Evolutionary conservation across 108 stramenopile species (phyloP), one percentile per base, ranked within the genome.

Genomic region (Fragilaria radians): DNA sequence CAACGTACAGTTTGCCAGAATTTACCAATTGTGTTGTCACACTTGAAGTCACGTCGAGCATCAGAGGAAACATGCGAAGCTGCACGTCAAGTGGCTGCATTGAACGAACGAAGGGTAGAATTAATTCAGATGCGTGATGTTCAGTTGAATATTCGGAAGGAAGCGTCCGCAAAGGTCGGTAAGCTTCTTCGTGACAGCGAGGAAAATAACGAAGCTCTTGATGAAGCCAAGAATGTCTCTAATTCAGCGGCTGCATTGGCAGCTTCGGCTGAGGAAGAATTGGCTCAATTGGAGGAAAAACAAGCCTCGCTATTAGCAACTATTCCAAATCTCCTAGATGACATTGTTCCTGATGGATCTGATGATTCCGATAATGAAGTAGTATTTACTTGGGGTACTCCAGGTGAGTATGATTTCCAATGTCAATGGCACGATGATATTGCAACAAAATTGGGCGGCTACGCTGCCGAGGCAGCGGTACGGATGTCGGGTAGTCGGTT

Each of bases 401-500:
- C 78, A 32, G 49, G 65, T 0, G 72, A 68, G 1, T 65, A 89
- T 23, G 71, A 79, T 33, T 88, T 91, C 65, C 68, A 71, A 59
- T 89, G 92, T 19, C 61, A 84, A 24, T 98, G 97, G 97, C 97
- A 98, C 58, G 97, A 98, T 62, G 97, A 98, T 66, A 74, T 98
- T 18, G 97, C 95, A 3, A 62, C 61, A 29, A 74, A 73, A 25
- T 74, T 98, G 32, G 78, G 81, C 30, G 94, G 97, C 1, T 95
- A 86, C 76, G 73, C 87, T 32, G 57, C 86, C 17, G 89, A 95
- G 46, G 83, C 79, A 0, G 95, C 95, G 25, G 93, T 94, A 21
- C 67, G 75, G 61, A 88, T 98, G 74, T 88, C 93, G 21, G 97
- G 97, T 14, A 78, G 94, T 25, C 83, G 97, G 4, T 98, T 98